Evolutionary conservation across 352 stramenopile genomes (phyloP).

Genomic region (Phytophthora colocasiae): DNA sequence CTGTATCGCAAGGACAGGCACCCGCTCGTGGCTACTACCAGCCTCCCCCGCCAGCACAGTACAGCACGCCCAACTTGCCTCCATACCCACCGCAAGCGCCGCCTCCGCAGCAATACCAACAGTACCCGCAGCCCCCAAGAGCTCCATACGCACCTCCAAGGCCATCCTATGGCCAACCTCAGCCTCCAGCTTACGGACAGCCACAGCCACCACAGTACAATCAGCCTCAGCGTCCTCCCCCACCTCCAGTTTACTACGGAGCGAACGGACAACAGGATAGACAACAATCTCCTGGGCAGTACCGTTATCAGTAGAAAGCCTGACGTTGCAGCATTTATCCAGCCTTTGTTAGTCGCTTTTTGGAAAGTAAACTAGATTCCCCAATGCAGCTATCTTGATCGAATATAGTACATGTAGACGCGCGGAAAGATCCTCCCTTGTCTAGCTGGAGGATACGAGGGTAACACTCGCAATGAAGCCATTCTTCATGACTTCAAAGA

Average conservation of each 20-base stretch:
- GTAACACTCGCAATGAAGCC: constrained; percentile 80
- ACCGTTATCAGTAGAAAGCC: constrained; percentile 36
- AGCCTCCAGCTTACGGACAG: constrained; percentile 27
- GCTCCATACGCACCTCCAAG: constrained; percentile 17
- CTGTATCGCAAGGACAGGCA: constrained; percentile 34
- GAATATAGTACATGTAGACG: constrained; percentile 6
- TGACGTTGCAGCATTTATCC: constrained; percentile 22
- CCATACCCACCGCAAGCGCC: constrained; percentile 33
- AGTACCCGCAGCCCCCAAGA: constrained; percentile 30
- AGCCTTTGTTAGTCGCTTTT: constrained; percentile 21
- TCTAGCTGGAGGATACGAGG: constrained; percentile 40
- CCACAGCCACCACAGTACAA: constrained; percentile 22
- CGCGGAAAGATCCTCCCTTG: neutral
- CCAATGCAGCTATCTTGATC: constrained; percentile 12
- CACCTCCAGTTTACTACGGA: constrained; percentile 23
- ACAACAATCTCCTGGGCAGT: constrained; percentile 45
- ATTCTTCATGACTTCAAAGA: constrained; percentile 88
- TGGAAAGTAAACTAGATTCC: constrained; percentile 45
- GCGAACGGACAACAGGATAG: constrained; percentile 22
- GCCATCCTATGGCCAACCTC: constrained; percentile 23
- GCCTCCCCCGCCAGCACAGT: constrained; percentile 34
- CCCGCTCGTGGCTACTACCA: constrained; percentile 35
- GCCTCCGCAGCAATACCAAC: constrained; percentile 32
- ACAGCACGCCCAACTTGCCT: constrained; percentile 39
- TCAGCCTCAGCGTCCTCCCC: constrained; percentile 25